These are phyloP conservation scores for Salix koriyanagi DNA, from an alignment of 345 rosid genomes.

Conservation along the genomic window DNA sequence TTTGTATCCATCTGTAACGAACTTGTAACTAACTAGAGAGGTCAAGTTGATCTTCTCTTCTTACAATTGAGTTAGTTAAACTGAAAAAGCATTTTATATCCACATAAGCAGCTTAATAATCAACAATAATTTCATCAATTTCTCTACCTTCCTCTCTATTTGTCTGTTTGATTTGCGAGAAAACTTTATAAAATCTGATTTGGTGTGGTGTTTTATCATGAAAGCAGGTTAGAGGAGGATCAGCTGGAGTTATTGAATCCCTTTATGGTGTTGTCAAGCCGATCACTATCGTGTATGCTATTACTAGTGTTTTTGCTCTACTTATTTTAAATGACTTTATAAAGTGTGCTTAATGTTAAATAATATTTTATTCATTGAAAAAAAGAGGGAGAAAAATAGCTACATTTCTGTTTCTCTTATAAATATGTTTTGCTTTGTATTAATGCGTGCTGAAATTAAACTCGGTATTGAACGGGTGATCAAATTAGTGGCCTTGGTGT, in stretches of 20 bases:
- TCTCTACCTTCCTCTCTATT: not conserved
- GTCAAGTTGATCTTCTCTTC: too few species aligned
- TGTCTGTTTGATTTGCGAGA: not conserved
- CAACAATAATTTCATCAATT: too few species aligned
- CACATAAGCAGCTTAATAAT: too few species aligned
- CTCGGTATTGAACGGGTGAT: too few species aligned
- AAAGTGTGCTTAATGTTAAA: not conserved
- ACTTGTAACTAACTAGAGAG: too few species aligned
- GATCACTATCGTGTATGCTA: slow-evolving; percentile 51
- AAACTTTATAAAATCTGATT: not conserved
- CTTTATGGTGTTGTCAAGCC: slow-evolving; percentile 80
- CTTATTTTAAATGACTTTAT: too few species aligned
- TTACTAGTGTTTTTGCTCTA: not conserved
- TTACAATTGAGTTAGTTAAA: too few species aligned
- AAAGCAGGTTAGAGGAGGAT: slow-evolving; percentile 75
- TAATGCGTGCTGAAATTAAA: too few species aligned
- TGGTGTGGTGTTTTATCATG: not conserved
- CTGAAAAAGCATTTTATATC: too few species aligned
- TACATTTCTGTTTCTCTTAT: not conserved
- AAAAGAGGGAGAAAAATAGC: not conserved
- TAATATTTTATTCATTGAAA: not conserved
- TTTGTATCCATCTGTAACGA: too few species aligned
- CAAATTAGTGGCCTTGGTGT: too few species aligned
- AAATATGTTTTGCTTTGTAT: too few species aligned
- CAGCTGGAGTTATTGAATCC: slow-evolving; percentile 85